Evolutionary conservation across 2,329 filamentous ascomycete genomes (phyloP).

Genomic region (Leptographium radiaticola): DNA sequence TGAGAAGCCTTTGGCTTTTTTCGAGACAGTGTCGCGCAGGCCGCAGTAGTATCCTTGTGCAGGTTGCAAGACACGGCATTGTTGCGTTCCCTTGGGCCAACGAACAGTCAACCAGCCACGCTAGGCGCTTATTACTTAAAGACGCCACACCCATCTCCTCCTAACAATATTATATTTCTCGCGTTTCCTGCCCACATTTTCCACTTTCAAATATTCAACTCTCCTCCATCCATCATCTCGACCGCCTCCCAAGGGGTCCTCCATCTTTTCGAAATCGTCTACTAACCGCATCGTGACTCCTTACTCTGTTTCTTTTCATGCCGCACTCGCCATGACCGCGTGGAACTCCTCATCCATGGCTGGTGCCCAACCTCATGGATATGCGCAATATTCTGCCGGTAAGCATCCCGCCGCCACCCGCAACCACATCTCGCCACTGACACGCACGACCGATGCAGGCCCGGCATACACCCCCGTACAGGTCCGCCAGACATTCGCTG

Average conservation of each 20-base stretch:
- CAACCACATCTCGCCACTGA: not conserved
- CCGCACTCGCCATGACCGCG: conserved; percentile 8
- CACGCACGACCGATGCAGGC: conserved; percentile 14
- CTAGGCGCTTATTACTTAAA: too few species aligned
- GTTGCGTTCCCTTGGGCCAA: too few species aligned
- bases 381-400: conserved; percentile 8
- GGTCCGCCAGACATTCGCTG: conserved; percentile 25
- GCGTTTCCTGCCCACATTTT: not conserved
- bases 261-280: not conserved
- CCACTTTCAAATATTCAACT: not conserved
- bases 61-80: too few species aligned
- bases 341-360: conserved; percentile 5
- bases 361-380: conserved; percentile 17
- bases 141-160: not conserved
- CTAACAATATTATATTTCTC: not conserved
- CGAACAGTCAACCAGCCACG: too few species aligned
- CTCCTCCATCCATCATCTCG: not conserved
- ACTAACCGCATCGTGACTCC: not conserved
- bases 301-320: not conserved
- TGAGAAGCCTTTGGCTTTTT: too few species aligned
- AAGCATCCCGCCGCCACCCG: not conserved
- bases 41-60: too few species aligned
- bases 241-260: too few species aligned
- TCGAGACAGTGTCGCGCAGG: too few species aligned
- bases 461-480: conserved; percentile 30